phyloP scores from a whole-genome alignment of 2,329 filamentous ascomycete genomes.

The Ciborinia camelliae region DNA sequence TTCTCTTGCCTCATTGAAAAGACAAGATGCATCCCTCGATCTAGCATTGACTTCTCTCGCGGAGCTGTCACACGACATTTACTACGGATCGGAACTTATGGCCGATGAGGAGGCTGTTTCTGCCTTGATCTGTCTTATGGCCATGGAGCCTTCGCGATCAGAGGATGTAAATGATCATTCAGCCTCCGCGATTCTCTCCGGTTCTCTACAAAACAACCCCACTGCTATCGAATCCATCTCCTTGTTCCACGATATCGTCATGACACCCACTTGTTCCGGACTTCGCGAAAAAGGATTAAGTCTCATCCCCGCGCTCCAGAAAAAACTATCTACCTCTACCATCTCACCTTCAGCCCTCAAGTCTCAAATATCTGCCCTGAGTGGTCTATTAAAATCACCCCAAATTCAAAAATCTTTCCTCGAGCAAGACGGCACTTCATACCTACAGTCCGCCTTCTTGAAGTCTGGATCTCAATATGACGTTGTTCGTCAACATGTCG shows the following conservation, averaged over 20 bases:
- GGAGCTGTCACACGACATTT: slow-evolving; percentile 65
- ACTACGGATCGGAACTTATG: slow-evolving; percentile 62
- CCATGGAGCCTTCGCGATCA: slow-evolving; percentile 28
- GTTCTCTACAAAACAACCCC: slow-evolving; percentile 62
- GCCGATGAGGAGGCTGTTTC: slow-evolving; percentile 53
- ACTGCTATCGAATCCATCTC: slow-evolving; percentile 53
- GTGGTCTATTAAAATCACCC: slow-evolving; percentile 53
- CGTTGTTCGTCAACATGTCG: slow-evolving; percentile 51
- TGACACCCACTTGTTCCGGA: slow-evolving; percentile 31
- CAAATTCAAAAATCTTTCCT: slow-evolving; percentile 55
- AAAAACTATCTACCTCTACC: slow-evolving; percentile 25
- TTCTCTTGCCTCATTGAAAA: slow-evolving; percentile 50
- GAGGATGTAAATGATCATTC: slow-evolving; percentile 35
- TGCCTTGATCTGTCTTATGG: slow-evolving; percentile 55
- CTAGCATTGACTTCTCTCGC: slow-evolving; percentile 52
- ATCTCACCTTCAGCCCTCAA: slow-evolving; percentile 34
- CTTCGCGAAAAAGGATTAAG: slow-evolving; percentile 17
- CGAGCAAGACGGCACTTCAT: slow-evolving; percentile 49
- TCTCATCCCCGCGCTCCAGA: slow-evolving; percentile 32
- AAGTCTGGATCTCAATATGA: slow-evolving; percentile 49
- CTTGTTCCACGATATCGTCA: slow-evolving; percentile 43
- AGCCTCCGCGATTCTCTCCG: slow-evolving; percentile 56
- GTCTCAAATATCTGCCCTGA: slow-evolving; percentile 48
- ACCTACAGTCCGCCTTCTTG: slow-evolving; percentile 52
- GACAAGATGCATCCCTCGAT: slow-evolving; percentile 36